Percentiles rank a stretch among this genome's conserved stretches.
Conservation (phyloP, 768 basidiomycete species). For the Naganishia randhawae region DNA sequence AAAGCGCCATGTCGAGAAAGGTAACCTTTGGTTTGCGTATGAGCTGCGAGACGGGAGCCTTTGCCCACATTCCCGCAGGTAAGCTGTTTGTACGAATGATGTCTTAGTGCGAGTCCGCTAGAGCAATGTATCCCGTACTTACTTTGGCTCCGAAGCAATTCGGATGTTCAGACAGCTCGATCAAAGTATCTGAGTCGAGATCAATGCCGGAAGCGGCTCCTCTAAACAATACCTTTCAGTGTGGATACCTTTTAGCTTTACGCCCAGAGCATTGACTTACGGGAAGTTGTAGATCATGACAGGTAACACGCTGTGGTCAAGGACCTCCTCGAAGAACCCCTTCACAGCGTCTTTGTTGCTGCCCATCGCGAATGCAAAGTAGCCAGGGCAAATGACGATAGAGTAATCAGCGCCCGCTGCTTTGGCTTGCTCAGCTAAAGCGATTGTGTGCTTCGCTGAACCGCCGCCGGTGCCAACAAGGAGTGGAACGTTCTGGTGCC, state of each 20-base stretch:
- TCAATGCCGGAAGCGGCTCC: conserved; percentile 63
- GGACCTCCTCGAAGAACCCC: conserved; percentile 56
- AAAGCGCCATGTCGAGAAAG: conserved; percentile 42
- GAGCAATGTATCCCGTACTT: not conserved
- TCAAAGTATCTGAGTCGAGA: conserved; percentile 74
- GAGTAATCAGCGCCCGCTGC: conserved; percentile 78
- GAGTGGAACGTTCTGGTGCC: conserved; percentile 64
- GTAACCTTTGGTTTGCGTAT: conserved; percentile 51
- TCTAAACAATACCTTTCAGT: conserved; percentile 26
- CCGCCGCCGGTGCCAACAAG: conserved; percentile 82
- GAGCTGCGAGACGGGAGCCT: conserved; percentile 67
- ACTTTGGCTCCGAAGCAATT: conserved; percentile 75
- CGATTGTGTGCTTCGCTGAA: conserved; percentile 70
- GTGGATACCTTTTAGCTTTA: not conserved
- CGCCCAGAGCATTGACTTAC: conserved; percentile 46
- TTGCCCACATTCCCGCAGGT: conserved; percentile 84
- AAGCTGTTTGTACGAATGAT: conserved; percentile 52
- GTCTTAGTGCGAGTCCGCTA: not conserved
- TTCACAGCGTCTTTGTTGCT: conserved; percentile 46
- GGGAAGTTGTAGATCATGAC: conserved; percentile 84
- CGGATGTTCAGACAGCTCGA: conserved; percentile 66
- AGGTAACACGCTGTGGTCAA: conserved; percentile 54
- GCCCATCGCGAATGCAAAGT: conserved; percentile 61
- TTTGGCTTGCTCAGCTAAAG: conserved; percentile 67
- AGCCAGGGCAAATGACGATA: conserved; percentile 58